Conservation (phyloP, 495 filamentous ascomycete genomes). For the Talaromyces borbonicus region DNA sequence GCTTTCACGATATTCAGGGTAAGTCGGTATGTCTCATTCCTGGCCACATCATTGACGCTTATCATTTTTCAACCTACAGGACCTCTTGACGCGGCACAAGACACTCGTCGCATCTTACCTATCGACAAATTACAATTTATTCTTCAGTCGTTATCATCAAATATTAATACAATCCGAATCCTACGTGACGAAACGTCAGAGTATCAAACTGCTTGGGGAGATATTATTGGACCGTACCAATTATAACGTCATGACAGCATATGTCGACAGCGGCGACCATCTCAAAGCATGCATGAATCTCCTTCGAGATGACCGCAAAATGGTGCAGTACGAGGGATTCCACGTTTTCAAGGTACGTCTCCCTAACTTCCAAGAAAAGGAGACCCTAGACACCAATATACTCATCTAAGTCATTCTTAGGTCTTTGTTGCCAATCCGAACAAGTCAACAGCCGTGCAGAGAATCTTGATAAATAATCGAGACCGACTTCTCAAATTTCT, state of each 20-base stretch:
- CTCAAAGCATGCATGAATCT: conserved; percentile 98
- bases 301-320: conserved; percentile 85
- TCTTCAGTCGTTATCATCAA: conserved; percentile 84
- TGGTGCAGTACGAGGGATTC: conserved; percentile 99
- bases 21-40: no score
- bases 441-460: conserved; percentile 88
- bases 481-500: conserved; percentile 83
- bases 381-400: no score
- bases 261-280: conserved; percentile 90
- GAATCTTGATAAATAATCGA: conserved; percentile 91
- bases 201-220: conserved; percentile 93
- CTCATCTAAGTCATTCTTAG: no score
- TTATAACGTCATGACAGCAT: conserved; percentile 95
- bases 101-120: conserved; percentile 77
- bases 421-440: conserved; percentile 97
- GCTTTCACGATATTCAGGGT: conserved; percentile 96
- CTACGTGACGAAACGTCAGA: conserved; percentile 97
- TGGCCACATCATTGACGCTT: no score
- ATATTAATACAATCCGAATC: conserved; percentile 83
- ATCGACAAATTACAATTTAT: conserved; percentile 74
- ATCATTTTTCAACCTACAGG: conserved; percentile 38
- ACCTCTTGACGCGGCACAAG: conserved; percentile 91
- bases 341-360: conserved; percentile 89
- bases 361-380: no score
- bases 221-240: conserved; percentile 90